Evolutionary conservation across 768 basidiomycete genomes (phyloP).

Genomic region (Macrolepiota dolichaula): DNA sequence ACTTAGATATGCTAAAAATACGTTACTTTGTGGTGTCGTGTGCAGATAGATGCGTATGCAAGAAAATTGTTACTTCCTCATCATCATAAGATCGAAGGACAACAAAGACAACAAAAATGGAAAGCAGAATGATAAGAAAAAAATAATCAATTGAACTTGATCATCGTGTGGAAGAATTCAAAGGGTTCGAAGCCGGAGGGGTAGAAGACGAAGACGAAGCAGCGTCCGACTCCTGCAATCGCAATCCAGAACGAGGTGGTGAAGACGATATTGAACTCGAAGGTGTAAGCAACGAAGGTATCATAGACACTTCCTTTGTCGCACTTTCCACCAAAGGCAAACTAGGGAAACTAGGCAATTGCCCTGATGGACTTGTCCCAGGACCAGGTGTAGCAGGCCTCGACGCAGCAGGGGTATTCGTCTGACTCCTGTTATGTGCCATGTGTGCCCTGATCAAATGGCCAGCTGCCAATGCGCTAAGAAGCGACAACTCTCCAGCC

Average conservation of each 20-base stretch:
- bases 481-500: conserved; percentile 93
- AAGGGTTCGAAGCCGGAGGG: neutral
- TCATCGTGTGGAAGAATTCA: neutral
- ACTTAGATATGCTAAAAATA: neutral
- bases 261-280: neutral
- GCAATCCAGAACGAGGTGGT: neutral
- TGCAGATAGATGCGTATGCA: neutral
- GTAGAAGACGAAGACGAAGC: neutral
- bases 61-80: neutral
- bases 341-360: neutral
- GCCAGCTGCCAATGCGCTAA: conserved; percentile 91
- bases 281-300: neutral
- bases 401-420: conserved; percentile 71
- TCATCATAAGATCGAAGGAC: neutral
- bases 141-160: too few relatives aligned
- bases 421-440: conserved; percentile 84
- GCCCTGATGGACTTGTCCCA: neutral
- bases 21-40: neutral
- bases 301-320: neutral
- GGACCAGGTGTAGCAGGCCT: conserved; percentile 58
- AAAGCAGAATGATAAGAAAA: neutral
- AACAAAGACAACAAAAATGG: neutral
- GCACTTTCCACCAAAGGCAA: neutral
- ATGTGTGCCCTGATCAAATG: conserved; percentile 93
- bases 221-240: neutral